Conservation (phyloP, 345 rosid species). For the Eucalyptus cloeziana region DNA sequence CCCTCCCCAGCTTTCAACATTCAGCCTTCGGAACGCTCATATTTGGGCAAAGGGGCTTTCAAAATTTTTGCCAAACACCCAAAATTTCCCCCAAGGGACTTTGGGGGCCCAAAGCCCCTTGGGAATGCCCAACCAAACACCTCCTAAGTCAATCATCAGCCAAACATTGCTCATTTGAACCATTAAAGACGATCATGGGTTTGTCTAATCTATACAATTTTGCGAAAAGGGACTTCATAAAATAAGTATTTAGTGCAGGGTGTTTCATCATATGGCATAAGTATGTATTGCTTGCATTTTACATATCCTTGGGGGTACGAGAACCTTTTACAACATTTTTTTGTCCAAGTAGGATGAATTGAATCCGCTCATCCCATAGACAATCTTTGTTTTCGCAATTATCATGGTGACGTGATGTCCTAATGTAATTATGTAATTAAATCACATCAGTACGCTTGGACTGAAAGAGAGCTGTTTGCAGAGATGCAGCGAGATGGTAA, state of each 20-base stretch:
- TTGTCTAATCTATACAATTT: background rate
- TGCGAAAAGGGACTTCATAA: background rate
- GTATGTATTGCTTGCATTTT: background rate
- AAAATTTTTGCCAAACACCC: no score
- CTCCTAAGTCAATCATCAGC: background rate
- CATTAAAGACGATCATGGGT: background rate
- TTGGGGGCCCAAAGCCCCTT: no score
- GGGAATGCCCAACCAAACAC: no score
- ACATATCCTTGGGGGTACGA: background rate
- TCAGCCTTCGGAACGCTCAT: no score
- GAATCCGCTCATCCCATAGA: background rate
- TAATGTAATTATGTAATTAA: background rate
- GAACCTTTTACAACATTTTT: background rate
- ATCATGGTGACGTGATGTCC: background rate
- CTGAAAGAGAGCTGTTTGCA: background rate
- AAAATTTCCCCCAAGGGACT: no score
- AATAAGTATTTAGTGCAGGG: background rate
- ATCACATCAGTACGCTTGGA: background rate
- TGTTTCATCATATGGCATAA: background rate
- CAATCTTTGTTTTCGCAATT: background rate
- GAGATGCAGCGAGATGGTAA: constrained; percentile 52
- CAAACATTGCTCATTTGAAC: background rate
- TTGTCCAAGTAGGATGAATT: background rate
- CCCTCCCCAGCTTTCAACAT: no score
- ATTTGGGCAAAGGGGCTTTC: no score